Conservation (phyloP, 148 eudicot genomes). For the Persicaria maculosa region DNA sequence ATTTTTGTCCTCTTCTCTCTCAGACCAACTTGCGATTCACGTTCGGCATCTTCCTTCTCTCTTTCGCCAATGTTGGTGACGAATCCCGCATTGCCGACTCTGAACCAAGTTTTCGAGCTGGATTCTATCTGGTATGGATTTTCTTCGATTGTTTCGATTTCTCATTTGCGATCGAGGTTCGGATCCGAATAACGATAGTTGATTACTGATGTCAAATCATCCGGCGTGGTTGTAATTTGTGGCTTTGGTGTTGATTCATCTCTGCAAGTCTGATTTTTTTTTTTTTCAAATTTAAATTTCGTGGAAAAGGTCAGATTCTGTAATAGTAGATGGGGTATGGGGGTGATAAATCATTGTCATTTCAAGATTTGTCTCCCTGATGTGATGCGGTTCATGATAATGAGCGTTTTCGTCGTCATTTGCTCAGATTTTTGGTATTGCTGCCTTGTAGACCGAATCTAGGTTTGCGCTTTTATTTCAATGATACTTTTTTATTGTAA, state of each 20-base stretch:
- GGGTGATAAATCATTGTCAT: too few species aligned
- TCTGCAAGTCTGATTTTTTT: not conserved
- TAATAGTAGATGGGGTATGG: too few species aligned
- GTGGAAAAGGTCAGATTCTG: not conserved
- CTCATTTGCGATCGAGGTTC: not conserved
- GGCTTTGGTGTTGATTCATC: not conserved
- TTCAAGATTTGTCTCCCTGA: not conserved
- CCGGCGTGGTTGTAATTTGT: not conserved
- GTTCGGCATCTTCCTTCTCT: not conserved
- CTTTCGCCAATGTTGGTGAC: not conserved
- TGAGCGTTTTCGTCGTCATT: not conserved
- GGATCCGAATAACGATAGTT: not conserved
- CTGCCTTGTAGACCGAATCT: not conserved
- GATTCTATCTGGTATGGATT: not conserved
- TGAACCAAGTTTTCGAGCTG: not conserved
- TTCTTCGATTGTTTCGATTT: not conserved
- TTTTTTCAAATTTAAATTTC: not conserved
- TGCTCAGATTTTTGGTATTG: not conserved
- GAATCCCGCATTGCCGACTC: not conserved
- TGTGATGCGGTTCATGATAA: not conserved
- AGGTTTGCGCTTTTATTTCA: not conserved
- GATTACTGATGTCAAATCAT: not conserved
- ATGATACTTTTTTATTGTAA: not conserved
- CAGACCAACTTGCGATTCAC: not conserved
- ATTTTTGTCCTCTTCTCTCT: not conserved